Evolutionary conservation across 1,284 basidiomycete genomes (phyloP), one percentile per base, ranked within the genome.

Genomic region (Entoloma clypeatum): DNA sequence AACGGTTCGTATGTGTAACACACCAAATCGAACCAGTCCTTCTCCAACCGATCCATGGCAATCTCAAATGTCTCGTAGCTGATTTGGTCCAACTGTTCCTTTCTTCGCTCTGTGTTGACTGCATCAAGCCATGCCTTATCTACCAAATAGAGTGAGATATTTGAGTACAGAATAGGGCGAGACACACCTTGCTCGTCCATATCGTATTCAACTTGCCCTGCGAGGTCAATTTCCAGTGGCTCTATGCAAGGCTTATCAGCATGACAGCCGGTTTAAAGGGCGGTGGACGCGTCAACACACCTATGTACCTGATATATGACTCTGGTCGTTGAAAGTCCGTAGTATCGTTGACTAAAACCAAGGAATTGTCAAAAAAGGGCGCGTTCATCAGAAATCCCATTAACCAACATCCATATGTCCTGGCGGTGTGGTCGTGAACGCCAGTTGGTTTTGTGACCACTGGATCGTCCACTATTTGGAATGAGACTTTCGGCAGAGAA

Each of bases 11-110:
- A n/a, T n/a, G n/a, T n/a, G n/a, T n/a, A n/a, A 59, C 67, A 39
- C 49, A 94, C 93, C 62, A 99, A 66, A 55, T 94, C 88, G 58
- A 97, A 99, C 92, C 93, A 99, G 62, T 99, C 96, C 69, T 99
- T 99, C 69, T 99, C 96, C 47, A 99, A 67, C 45, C 91, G 81
- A 65, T 99, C 96, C 81, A 99, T 92, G 53, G 98, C 78, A 47
- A 99, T 86, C 65, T 99, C 96, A 46, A 99, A 98, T 1, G 81
- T 68, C 61, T 99, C 95, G 59, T 86, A 90, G 0, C 82, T 72
- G 42, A 94, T 81, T 23, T 68, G 71, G 51, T 86, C 86, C 22
- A 84, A 60, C 45, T 90, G 82, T 22, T 88, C 81, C 52, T 83
- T 86, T 63, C 77, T 85, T 19, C 96, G 74, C 44, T 97, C 92